Conservation (phyloP, 345 rosid species). For the Camelina sativa region DNA sequence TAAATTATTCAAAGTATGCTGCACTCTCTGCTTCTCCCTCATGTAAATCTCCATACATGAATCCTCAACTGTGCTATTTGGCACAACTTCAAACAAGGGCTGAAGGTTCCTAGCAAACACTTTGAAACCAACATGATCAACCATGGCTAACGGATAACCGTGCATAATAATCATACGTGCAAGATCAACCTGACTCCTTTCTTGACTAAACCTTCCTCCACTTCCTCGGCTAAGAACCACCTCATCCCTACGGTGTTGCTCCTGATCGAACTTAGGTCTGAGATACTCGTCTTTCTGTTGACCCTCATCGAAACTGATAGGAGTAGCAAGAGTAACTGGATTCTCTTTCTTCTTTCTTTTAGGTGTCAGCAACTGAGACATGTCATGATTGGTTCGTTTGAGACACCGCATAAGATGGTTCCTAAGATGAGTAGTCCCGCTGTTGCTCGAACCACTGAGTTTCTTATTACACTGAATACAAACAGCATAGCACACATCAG, state of each 20-base stretch:
- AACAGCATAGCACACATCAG: constrained; percentile 87
- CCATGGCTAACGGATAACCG: constrained; percentile 80
- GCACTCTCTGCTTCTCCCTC: constrained; percentile 79
- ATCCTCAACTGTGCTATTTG: constrained; percentile 59
- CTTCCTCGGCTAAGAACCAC: constrained; percentile 56
- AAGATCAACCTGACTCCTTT: constrained; percentile 75
- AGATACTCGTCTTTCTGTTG: constrained; percentile 73
- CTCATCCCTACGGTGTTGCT: constrained; percentile 73
- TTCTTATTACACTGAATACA: constrained; percentile 89
- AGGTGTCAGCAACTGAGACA: constrained; percentile 79
- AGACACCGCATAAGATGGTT: constrained; percentile 93
- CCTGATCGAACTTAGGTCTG: constrained; percentile 73
- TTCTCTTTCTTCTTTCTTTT: constrained; percentile 83
- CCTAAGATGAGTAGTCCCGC: constrained; percentile 92
- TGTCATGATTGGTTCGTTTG: constrained; percentile 82
- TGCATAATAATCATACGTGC: constrained; percentile 93
- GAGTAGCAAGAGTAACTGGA: constrained; percentile 50
- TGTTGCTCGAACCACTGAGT: constrained; percentile 95
- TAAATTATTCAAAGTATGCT: constrained; percentile 57
- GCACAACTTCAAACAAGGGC: constrained; percentile 76
- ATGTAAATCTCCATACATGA: constrained; percentile 77
- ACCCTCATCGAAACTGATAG: constrained; percentile 64
- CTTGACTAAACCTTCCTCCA: constrained; percentile 78
- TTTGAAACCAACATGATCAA: constrained; percentile 90
- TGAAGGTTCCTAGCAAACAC: constrained; percentile 88